phyloP scores from a whole-genome alignment of 176 grass and related monocot species.

The Oropetium thomaeum region DNA sequence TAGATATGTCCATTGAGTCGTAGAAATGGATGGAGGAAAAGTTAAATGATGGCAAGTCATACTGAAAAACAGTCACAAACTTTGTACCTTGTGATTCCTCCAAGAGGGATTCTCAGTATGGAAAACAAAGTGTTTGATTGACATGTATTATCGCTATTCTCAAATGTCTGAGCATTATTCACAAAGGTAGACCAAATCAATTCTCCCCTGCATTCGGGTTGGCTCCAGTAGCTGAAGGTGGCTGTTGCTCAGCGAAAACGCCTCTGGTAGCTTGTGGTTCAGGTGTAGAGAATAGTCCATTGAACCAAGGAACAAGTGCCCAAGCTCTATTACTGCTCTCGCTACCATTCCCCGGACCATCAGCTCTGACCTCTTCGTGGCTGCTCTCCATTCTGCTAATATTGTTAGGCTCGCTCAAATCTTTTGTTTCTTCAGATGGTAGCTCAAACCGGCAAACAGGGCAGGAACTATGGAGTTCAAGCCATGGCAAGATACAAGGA shows the following conservation, averaged over 20 bases:
- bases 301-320: conserved; percentile 72
- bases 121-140: conserved; percentile 26
- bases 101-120: conserved; percentile 21
- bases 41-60: conserved; percentile 10
- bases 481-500: conserved; percentile 87
- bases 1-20: background rate
- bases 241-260: conserved; percentile 30
- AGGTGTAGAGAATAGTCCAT: conserved; percentile 53
- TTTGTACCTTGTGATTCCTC: conserved; percentile 32
- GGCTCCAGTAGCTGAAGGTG: conserved; percentile 38
- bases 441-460: conserved; percentile 88
- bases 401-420: conserved; percentile 54
- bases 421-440: conserved; percentile 64
- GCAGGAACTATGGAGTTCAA: conserved; percentile 91
- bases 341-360: conserved; percentile 24
- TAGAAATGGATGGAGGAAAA: conserved; percentile 8
- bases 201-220: conserved; percentile 37
- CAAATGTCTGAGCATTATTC: conserved; percentile 35
- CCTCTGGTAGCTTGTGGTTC: conserved; percentile 41
- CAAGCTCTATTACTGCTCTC: conserved; percentile 56
- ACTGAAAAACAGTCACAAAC: conserved; percentile 30
- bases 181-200: conserved; percentile 38
- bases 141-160: conserved; percentile 19
- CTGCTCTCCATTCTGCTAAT: conserved; percentile 31
- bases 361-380: conserved; percentile 32